Evolutionary conservation across 108 stramenopile genomes (phyloP).

Genomic region (Phaeodactylum tricornutum): DNA sequence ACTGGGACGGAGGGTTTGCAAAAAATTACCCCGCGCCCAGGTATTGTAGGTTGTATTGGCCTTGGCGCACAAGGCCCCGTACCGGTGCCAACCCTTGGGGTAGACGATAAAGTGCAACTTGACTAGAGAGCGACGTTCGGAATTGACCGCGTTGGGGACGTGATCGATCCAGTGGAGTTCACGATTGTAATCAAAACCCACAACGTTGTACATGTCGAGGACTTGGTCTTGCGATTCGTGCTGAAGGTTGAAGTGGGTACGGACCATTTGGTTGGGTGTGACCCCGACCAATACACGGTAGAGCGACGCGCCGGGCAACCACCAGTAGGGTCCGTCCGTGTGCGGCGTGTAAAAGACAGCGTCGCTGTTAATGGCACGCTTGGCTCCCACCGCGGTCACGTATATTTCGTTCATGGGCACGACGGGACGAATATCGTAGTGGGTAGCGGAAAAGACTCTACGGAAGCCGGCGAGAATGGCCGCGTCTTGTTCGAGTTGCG

Average conservation of each 20-base stretch:
- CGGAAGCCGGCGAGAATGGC: slow-evolving; percentile 35
- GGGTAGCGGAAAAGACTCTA: slow-evolving; percentile 29
- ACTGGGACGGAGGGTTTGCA: slow-evolving; percentile 26
- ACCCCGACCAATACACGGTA: slow-evolving; percentile 48
- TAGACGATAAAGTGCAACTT: slow-evolving; percentile 46
- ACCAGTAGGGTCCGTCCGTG: slow-evolving; percentile 48
- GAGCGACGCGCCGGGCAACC: slow-evolving; percentile 25
- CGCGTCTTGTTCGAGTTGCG: slow-evolving; percentile 30
- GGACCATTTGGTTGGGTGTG: slow-evolving; percentile 43
- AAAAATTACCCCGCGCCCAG: slow-evolving; percentile 46
- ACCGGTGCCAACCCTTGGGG: slow-evolving; percentile 47
- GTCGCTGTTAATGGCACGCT: slow-evolving; percentile 33
- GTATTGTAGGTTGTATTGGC: slow-evolving; percentile 39
- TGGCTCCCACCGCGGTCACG: slow-evolving; percentile 39
- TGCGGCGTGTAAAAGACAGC: slow-evolving; percentile 44
- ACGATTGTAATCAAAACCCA: slow-evolving; percentile 53
- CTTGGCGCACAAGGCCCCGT: slow-evolving; percentile 26
- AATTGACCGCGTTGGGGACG: slow-evolving; percentile 29
- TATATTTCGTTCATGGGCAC: slow-evolving; percentile 49
- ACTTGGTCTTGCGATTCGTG: slow-evolving; percentile 29
- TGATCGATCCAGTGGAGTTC: slow-evolving; percentile 56
- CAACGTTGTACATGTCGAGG: slow-evolving; percentile 26
- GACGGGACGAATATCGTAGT: slow-evolving; percentile 36
- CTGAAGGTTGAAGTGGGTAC: slow-evolving; percentile 43
- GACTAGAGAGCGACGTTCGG: slow-evolving; percentile 36